phyloP scores from a whole-genome alignment of 305 asterid genomes.

The Plantago lanceolata region DNA sequence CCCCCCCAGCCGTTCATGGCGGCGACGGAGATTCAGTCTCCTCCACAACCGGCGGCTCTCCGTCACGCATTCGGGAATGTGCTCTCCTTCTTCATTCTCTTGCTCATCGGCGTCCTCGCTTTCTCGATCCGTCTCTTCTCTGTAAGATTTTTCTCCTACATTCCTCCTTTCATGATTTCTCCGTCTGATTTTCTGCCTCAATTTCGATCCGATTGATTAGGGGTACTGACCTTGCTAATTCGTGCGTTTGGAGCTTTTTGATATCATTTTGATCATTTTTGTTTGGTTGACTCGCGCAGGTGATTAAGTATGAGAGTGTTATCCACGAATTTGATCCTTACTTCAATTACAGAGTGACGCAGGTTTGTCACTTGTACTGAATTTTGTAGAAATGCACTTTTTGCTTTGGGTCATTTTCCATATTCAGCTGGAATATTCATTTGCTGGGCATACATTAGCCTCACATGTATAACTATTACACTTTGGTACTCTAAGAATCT shows the following conservation, averaged over 20 bases:
- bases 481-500: no score
- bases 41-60: slow-evolving; percentile 39
- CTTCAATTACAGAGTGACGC: slow-evolving; percentile 98
- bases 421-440: background rate
- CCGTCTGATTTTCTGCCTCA: slow-evolving; percentile 13
- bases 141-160: slow-evolving; percentile 32
- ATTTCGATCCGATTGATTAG: slow-evolving; percentile 17
- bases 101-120: slow-evolving; percentile 90
- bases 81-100: slow-evolving; percentile 64
- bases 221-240: slow-evolving; percentile 4
- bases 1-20: slow-evolving; percentile 57
- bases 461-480: no score
- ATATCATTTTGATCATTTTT: slow-evolving; percentile 12
- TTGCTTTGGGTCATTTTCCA: no score
- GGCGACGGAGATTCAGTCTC: slow-evolving; percentile 38
- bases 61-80: slow-evolving; percentile 93
- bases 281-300: slow-evolving; percentile 42
- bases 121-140: slow-evolving; percentile 99
- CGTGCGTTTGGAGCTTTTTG: slow-evolving; percentile 14
- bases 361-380: slow-evolving; percentile 49
- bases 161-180: background rate
- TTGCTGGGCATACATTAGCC: background rate
- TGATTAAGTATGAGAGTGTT: slow-evolving; percentile 97
- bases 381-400: slow-evolving; percentile 11
- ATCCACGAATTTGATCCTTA: slow-evolving; percentile 99